These are phyloP conservation scores for Clavulina sp. DNA, from an alignment of 768 basidiomycete species.

Conservation along the genomic window DNA sequence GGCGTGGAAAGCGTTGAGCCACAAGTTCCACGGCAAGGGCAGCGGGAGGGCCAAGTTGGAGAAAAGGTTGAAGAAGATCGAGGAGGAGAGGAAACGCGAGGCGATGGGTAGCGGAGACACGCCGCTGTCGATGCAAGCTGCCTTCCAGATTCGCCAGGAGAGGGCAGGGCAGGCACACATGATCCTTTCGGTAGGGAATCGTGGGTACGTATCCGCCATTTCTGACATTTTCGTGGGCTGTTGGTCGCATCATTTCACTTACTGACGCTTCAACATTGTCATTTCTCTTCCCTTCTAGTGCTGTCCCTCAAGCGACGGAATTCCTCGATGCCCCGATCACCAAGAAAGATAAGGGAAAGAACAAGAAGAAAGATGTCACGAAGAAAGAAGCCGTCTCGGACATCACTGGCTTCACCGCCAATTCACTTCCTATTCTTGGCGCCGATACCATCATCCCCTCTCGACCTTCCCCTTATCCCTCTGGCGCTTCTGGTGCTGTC, in stretches of 20 bases:
- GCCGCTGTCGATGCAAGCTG: constrained; percentile 83
- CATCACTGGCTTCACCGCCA: constrained; percentile 44
- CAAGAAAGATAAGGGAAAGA: constrained; percentile 59
- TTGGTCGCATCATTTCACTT: neutral
- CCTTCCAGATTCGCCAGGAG: constrained; percentile 85
- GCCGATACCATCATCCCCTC: no score
- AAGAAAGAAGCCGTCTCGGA: constrained; percentile 34
- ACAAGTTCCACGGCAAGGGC: constrained; percentile 97
- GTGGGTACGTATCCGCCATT: constrained; percentile 40
- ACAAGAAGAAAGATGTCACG: constrained; percentile 52
- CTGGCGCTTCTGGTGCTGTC: neutral
- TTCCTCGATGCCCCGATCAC: constrained; percentile 65
- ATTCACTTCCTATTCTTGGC: constrained; percentile 35
- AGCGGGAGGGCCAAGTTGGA: constrained; percentile 95
- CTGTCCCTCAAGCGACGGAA: constrained; percentile 70
- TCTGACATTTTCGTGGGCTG: neutral
- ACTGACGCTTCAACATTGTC: neutral
- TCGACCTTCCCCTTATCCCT: constrained; percentile 26
- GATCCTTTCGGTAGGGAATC: constrained; percentile 82
- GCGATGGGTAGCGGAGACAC: constrained; percentile 95
- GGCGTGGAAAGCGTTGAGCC: constrained; percentile 95
- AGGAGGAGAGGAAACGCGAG: constrained; percentile 87
- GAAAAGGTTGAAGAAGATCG: constrained; percentile 89
- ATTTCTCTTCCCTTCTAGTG: constrained; percentile 28
- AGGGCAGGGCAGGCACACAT: constrained; percentile 94